Conservation (phyloP, 371 early-diverging fungal species). For the Actinomucor elegans region DNA sequence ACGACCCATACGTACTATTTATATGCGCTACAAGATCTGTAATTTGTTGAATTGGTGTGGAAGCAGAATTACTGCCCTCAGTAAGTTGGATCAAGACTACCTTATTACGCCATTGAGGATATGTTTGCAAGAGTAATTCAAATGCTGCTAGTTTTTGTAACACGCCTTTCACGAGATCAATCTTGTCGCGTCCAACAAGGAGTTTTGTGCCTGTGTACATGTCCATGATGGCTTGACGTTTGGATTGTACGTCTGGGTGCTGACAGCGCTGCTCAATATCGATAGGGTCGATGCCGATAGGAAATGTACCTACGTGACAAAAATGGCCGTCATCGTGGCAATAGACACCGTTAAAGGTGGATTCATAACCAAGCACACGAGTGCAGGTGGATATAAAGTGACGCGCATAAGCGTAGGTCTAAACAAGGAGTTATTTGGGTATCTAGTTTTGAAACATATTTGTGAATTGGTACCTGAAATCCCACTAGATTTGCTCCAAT, state of each 20-base stretch:
- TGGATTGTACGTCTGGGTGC: slow-evolving; percentile 56
- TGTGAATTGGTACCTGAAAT: slow-evolving; percentile 65
- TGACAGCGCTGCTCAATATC: slow-evolving; percentile 39
- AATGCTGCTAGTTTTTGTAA: slow-evolving; percentile 94
- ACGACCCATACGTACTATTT: slow-evolving; percentile 91
- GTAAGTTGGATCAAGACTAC: slow-evolving; percentile 83
- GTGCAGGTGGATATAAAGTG: slow-evolving; percentile 94
- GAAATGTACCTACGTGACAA: slow-evolving; percentile 88
- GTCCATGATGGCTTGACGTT: slow-evolving; percentile 76
- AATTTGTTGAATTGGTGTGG: slow-evolving; percentile 75
- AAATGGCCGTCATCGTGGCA: slow-evolving; percentile 56
- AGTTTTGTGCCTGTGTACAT: slow-evolving; percentile 91
- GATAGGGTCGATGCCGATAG: slow-evolving; percentile 94
- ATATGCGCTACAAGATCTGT: slow-evolving; percentile 87
- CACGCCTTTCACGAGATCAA: slow-evolving; percentile 98
- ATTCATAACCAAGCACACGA: slow-evolving; percentile 86
- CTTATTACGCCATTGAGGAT: slow-evolving; percentile 86
- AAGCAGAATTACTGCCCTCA: slow-evolving; percentile 40
- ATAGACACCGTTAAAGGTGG: slow-evolving; percentile 80
- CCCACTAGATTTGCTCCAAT: slow-evolving; percentile 90
- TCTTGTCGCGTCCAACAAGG: slow-evolving; percentile 96
- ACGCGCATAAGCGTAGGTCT: slow-evolving; percentile 92
- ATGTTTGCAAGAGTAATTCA: slow-evolving; percentile 84
- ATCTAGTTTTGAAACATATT: no score
- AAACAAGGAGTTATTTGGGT: slow-evolving; percentile 62